Evolutionary conservation across 192 early-diverging fungal genomes (phyloP), one percentile per base, ranked within the genome.

Genomic region (Coemansia sp.): DNA sequence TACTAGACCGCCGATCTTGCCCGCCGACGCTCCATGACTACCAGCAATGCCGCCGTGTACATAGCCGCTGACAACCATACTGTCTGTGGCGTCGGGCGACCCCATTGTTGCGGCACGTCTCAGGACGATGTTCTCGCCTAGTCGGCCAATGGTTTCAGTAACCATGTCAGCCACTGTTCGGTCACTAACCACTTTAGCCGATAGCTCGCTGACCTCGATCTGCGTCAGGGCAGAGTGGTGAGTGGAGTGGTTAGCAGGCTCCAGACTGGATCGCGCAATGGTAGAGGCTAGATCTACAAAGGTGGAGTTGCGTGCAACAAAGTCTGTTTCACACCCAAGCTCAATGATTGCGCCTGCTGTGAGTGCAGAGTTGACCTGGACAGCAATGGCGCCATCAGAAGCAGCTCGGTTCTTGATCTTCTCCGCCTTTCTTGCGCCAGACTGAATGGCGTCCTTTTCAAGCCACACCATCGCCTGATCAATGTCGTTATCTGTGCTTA

Each of bases 291-390:
- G 85, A 35, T 88, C 80, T 37, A 89, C 87, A 85, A 97, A 97
- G 53, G 90, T 74, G 30, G 75, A 76, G 70, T 91, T 93, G 63
- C 92, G 87, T 7, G 94, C 93, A 6, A 98, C 97, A 88, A 98
- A 98, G 75, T 98, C 97, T 0, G 97, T 96, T 77, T 98, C 97
- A 66, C 92, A 95, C 78, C 72, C 75, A 55, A 92, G 89, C 84
- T 93, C 91, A 30, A 92, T 77, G 44, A 92, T 89, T 13, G 91
- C 78, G 14, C 86, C 87, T 30, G 79, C 77, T 32, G 84, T 81
- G 58, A 70, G 75, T 63, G 61, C 62, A 6, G 71, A 76, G 64
- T 73, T 76, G 49, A 68, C 66, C 26, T 89, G 83, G 52, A 90
- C 74, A 3, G 85, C 77, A 11, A 88, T 84, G 6, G 89, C 87